Conservation (phyloP, 2,329 filamentous ascomycete genomes). For the Sarocladium kiliense region DNA sequence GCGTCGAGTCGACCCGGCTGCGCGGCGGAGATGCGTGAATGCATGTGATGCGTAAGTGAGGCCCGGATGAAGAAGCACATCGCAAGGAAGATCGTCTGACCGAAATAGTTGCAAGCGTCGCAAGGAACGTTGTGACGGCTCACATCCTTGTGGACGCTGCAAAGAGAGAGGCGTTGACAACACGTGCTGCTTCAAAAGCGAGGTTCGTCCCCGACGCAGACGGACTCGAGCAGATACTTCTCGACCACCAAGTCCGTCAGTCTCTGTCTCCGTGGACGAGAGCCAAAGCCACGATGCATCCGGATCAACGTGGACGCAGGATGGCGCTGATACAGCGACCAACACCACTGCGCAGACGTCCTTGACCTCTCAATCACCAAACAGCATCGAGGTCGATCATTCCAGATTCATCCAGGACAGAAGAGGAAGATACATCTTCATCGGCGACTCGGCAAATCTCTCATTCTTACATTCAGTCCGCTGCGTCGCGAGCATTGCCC, state of each 20-base stretch:
- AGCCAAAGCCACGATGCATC: not conserved
- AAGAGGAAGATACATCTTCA: constrained; percentile 28
- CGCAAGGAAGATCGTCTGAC: constrained; percentile 10
- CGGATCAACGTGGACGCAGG: not conserved
- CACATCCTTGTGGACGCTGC: constrained; percentile 21
- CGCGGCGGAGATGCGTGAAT: not conserved
- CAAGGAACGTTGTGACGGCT: constrained; percentile 24
- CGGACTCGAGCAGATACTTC: not conserved
- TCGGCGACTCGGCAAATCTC: constrained; percentile 30
- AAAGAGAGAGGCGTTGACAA: constrained; percentile 16
- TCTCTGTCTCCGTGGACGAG: not conserved
- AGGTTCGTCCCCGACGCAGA: not conserved
- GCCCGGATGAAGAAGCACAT: not conserved
- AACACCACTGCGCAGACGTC: not conserved
- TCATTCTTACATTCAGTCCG: constrained; percentile 29
- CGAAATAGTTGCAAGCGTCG: constrained; percentile 23
- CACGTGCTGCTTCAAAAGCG: constrained; percentile 16
- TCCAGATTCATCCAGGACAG: constrained; percentile 27
- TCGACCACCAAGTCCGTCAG: not conserved
- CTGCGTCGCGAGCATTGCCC: constrained; percentile 22
- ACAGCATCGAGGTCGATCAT: not conserved
- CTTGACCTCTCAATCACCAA: not conserved
- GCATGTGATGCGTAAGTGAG: not conserved
- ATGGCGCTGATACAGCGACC: not conserved
- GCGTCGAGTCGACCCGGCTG: not conserved